phyloP scores from a whole-genome alignment of 1,284 basidiomycete genomes.

The Exobasidium rhododendri region DNA sequence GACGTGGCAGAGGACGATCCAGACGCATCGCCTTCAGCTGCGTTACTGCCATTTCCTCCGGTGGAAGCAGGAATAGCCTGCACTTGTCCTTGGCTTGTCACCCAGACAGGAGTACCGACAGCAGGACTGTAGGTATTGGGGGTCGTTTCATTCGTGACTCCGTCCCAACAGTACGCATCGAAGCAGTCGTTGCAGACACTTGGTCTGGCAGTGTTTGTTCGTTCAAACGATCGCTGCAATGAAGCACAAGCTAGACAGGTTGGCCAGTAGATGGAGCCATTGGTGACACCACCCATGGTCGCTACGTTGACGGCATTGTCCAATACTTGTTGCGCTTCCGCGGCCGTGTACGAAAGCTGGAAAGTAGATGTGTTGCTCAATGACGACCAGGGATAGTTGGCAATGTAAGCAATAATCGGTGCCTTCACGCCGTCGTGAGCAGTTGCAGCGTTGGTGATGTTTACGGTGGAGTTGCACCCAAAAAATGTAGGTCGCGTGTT shows the following conservation, averaged over 20 bases:
- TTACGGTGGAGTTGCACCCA: conserved; percentile 62
- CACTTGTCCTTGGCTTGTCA: conserved; percentile 29
- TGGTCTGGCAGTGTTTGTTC: conserved; percentile 26
- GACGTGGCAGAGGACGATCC: too few relatives aligned
- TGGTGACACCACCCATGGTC: conserved; percentile 29
- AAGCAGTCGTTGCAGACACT: conserved; percentile 39
- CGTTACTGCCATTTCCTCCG: conserved; percentile 39
- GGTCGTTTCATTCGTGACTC: conserved; percentile 32
- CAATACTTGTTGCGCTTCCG: conserved; percentile 35
- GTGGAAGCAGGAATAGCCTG: conserved; percentile 32
- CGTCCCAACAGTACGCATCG: conserved; percentile 51
- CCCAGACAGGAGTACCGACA: conserved; percentile 39
- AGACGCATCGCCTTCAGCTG: conserved; percentile 3
- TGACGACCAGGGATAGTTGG: conserved; percentile 58
- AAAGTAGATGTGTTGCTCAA: conserved; percentile 43
- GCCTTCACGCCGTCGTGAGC: conserved; percentile 49
- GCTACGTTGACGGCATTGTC: conserved; percentile 48
- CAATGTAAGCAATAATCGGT: conserved; percentile 58
- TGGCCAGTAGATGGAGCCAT: conserved; percentile 31
- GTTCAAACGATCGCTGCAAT: conserved; percentile 43
- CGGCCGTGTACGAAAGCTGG: conserved; percentile 54
- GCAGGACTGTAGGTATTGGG: conserved; percentile 40
- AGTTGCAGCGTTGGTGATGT: conserved; percentile 36
- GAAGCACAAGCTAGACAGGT: conserved; percentile 46
- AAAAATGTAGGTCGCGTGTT: conserved; percentile 72